phyloP scores from a whole-genome alignment of 441 rosid genomes.

The Gossypium trilobum region DNA sequence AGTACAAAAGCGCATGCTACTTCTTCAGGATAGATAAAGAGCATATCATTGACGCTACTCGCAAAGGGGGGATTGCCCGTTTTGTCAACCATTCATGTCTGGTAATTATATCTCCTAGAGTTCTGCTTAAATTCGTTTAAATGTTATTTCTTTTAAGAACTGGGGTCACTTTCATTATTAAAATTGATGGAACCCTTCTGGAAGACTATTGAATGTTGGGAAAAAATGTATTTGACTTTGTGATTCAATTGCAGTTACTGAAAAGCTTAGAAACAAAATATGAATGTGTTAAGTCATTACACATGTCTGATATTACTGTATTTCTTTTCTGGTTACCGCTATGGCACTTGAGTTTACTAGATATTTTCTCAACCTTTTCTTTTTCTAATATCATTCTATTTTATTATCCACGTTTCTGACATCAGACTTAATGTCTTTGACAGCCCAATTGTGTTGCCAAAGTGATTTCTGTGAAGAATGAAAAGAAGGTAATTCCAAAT shows the following conservation, averaged over 20 bases:
- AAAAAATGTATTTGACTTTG: not conserved
- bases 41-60: constrained; percentile 51
- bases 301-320: not conserved
- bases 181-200: not conserved
- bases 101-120: constrained; percentile 24
- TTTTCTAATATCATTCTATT: not conserved
- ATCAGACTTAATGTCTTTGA: constrained; percentile 14
- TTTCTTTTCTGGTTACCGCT: not conserved
- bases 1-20: constrained; percentile 52
- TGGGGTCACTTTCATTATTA: not conserved
- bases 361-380: not conserved
- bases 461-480: constrained; percentile 44
- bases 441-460: constrained; percentile 60
- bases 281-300: not conserved
- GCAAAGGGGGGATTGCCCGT: constrained; percentile 52
- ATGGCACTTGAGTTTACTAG: not conserved
- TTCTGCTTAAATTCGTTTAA: not conserved
- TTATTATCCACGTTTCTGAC: constrained; percentile 8
- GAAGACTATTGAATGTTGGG: not conserved
- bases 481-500: constrained; percentile 41
- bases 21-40: constrained; percentile 59
- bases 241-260: not conserved
- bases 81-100: constrained; percentile 57
- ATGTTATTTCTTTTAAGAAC: not conserved
- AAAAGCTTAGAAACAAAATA: not conserved